Percentiles rank a stretch among this genome's conserved stretches.
Evolutionary conservation across 148 eudicot species (phyloP).

Genomic region (Silene latifolia): DNA sequence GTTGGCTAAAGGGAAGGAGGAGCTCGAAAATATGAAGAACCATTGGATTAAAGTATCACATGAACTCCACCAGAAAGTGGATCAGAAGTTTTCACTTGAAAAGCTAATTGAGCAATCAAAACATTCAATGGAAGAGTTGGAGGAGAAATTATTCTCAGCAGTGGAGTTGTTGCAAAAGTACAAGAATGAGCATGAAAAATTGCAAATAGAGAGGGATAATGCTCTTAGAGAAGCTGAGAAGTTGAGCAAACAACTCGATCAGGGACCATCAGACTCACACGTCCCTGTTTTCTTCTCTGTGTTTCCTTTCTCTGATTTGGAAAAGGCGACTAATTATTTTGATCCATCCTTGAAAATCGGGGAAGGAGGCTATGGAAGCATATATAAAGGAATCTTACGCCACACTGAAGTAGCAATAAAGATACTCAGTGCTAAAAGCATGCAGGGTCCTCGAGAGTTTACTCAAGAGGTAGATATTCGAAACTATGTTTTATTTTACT

Average conservation of each 20-base stretch:
- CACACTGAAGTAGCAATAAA: slow-evolving; percentile 79
- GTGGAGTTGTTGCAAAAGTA: slow-evolving; percentile 60
- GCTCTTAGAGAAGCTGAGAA: slow-evolving; percentile 48
- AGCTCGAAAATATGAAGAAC: slow-evolving; percentile 41
- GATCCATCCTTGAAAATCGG: slow-evolving; percentile 55
- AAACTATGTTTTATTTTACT: background rate
- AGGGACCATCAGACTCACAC: slow-evolving; percentile 31
- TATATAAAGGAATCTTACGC: slow-evolving; percentile 57
- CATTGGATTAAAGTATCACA: slow-evolving; percentile 33
- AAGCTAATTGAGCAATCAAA: slow-evolving; percentile 35
- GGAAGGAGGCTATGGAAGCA: slow-evolving; percentile 69
- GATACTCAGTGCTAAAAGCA: slow-evolving; percentile 44
- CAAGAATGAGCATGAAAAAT: slow-evolving; percentile 65
- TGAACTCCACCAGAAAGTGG: slow-evolving; percentile 44
- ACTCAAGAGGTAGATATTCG: slow-evolving; percentile 61
- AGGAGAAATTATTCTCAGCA: slow-evolving; percentile 59
- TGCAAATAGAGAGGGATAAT: slow-evolving; percentile 51
- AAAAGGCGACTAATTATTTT: slow-evolving; percentile 58
- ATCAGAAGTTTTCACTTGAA: slow-evolving; percentile 51
- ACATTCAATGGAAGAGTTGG: slow-evolving; percentile 43
- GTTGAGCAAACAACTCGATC: slow-evolving; percentile 37
- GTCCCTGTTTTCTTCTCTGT: slow-evolving; percentile 45
- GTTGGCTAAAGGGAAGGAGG: slow-evolving; percentile 41
- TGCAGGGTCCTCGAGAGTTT: slow-evolving; percentile 60
- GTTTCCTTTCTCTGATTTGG: slow-evolving; percentile 56